These are phyloP conservation scores for Dorcoceras hygrometricum DNA, from an alignment of 257 asterid species.

Conservation along the genomic window DNA sequence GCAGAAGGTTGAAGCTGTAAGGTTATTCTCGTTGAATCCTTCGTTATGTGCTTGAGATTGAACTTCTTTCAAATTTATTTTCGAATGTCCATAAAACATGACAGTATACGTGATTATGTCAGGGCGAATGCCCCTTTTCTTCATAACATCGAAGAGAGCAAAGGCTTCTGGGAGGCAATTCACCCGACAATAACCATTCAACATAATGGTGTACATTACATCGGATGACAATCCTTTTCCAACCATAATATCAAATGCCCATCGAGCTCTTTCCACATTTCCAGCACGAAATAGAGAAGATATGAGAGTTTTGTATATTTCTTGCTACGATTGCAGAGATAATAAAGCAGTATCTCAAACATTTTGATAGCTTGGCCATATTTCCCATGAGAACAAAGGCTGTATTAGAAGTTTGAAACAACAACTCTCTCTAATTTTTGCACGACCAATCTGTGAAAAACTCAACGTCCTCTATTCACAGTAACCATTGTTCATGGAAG, in stretches of 20 bases:
- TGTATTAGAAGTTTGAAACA: constrained; percentile 54
- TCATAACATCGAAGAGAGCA: constrained; percentile 61
- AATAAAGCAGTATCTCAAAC: constrained; percentile 37
- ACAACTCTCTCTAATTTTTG: constrained; percentile 42
- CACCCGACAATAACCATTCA: constrained; percentile 73
- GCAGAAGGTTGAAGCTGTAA: constrained; percentile 30
- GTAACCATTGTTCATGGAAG: constrained; percentile 68
- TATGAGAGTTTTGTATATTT: constrained; percentile 46
- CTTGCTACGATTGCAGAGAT: constrained; percentile 42
- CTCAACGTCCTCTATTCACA: constrained; percentile 62
- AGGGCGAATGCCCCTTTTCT: constrained; percentile 57
- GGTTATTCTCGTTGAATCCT: constrained; percentile 24
- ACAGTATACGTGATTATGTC: constrained; percentile 71
- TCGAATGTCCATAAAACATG: constrained; percentile 58
- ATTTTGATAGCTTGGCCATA: constrained; percentile 38
- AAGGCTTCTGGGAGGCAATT: constrained; percentile 47
- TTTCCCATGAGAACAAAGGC: constrained; percentile 61
- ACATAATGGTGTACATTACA: constrained; percentile 59
- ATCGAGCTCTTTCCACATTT: constrained; percentile 56
- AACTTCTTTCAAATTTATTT: constrained; percentile 31
- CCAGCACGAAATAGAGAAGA: constrained; percentile 63
- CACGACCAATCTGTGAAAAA: constrained; percentile 33
- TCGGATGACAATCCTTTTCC: constrained; percentile 57
- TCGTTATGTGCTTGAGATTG: constrained; percentile 22
- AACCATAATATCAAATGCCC: constrained; percentile 52